Base-by-base conservation (phyloP, 1,284 basidiomycete genomes). In the Moniliella sp. region DNA sequence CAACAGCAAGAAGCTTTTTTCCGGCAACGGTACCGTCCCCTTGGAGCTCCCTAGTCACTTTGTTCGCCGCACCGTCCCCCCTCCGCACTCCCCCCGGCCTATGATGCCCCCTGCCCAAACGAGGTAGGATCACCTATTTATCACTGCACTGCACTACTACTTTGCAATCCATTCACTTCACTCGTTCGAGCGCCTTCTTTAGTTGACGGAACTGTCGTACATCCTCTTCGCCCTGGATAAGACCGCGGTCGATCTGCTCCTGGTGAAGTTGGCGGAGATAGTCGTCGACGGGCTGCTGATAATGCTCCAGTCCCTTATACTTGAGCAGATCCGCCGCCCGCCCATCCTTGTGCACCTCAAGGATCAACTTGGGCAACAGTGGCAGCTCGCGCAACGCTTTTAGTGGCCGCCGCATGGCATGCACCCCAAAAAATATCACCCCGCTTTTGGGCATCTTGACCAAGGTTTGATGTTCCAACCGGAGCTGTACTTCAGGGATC, bases 391-490 rank as follows among this genome's bases (percentile, higher is more conserved):
- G 55, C 12, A 66, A 43, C 35, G 62, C 56, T 32, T 57, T 50
- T 15, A 66, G 46, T 17, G 48, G 45, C 17, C 59, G 53, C 35
- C 65, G 41, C 31, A 66, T 59, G 2, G 64, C 64, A 39, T 64
- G 64, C 0, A 66, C 64, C 25, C 64, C n/a, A n/a, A n/a, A n/a
- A n/a, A n/a, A n/a, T n/a, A n/a, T n/a, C n/a, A n/a, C n/a, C n/a
- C n/a, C n/a, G n/a, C n/a, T n/a, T n/a, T n/a, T n/a, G n/a, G n/a
- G n/a, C n/a, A n/a, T n/a, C n/a, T n/a, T n/a, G n/a, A n/a, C n/a
- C n/a, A n/a, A n/a, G n/a, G n/a, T n/a, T n/a, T n/a, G n/a, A n/a
- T n/a, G n/a, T n/a, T n/a, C n/a, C n/a, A n/a, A n/a, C n/a, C n/a
- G n/a, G n/a, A n/a, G n/a, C n/a, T n/a, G n/a, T n/a, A n/a, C n/a